phyloP scores from a whole-genome alignment of 2,329 filamentous ascomycete species.

The Penicillium sp. region DNA sequence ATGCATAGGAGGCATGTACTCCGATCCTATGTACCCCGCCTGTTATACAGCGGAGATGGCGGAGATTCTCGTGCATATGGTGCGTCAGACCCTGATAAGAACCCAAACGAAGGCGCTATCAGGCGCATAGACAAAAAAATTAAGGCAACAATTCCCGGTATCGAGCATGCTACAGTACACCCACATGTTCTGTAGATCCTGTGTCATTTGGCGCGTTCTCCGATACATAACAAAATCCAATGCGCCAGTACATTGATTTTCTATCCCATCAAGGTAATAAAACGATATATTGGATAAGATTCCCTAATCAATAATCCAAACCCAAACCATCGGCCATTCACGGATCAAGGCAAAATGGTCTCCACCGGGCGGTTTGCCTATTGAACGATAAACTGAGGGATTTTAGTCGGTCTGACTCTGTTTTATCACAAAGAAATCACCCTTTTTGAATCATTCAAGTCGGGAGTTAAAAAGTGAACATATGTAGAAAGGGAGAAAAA shows the following conservation, averaged over 20 bases:
- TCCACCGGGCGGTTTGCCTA: background rate
- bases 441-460: background rate
- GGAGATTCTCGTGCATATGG: slow-evolving; percentile 5
- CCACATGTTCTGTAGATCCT: background rate
- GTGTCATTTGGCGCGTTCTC: background rate
- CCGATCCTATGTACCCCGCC: slow-evolving; percentile 10
- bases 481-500: background rate
- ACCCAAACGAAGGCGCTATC: background rate
- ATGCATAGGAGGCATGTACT: slow-evolving; percentile 2
- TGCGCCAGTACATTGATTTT: background rate
- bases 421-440: background rate
- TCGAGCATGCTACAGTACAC: background rate
- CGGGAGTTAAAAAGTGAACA: too few species aligned
- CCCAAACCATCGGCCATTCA: background rate
- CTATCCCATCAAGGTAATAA: background rate
- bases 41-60: slow-evolving; percentile 8
- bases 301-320: background rate
- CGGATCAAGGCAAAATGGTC: background rate
- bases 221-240: background rate
- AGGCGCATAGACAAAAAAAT: background rate
- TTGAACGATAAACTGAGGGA: background rate
- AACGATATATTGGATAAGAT: background rate
- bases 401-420: background rate
- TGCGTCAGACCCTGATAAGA: background rate
- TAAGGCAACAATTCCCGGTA: background rate